Evolutionary conservation across 2,329 filamentous ascomycete genomes (phyloP), one percentile per base, ranked within the genome.

Genomic region (Penicillium digitatum): DNA sequence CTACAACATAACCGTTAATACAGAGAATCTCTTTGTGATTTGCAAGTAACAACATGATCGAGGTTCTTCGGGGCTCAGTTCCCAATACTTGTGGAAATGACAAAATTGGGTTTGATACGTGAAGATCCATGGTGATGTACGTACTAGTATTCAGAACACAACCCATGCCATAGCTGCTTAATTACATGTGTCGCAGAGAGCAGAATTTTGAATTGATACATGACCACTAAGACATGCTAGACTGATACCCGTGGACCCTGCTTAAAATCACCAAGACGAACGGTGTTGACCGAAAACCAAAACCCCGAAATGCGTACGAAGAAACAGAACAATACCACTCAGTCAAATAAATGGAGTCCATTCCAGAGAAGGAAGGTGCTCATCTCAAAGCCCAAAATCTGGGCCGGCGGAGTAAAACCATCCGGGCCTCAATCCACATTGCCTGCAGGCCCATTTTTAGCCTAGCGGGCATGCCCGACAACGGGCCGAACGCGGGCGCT

Each of bases 381-480:
- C 24, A 53, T 31, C 20, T 14, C 8, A 39, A 26, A 38, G 20
- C 22, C 43, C 48, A 44, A 56, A 56, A 18, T 46, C 47, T 45
- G 52, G 54, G 45, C 47, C 20, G 48, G 56, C 58, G 57, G 59
- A 63, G 59, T 59, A 44, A 22, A 31, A 49, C 55, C 53, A 43
- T 45, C 52, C 56, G 56, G 54, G 43, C 43, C 46, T 47, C 42
- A 58, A 59, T 59, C 58, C 56, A 54, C 42, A 50, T 52, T 29
- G 39, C 31, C 45, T 54, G 40, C 38, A 49, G 42, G 47, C 47
- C 44, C 37, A 44, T 18, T 31, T 44, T 65, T 63, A 47, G 54
- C 48, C 58, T 62, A 64, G 59, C 63, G 63, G 63, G 59, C 62
- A 55, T 63, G 63, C 63, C 63, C 63, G 63, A 64, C 56, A 60